A percentile compares a stretch with the other conserved stretches of the same genome.
These are phyloP conservation scores for Exophiala mesophila DNA, from an alignment of 2,329 filamentous ascomycete genomes.

Conservation along the genomic window DNA sequence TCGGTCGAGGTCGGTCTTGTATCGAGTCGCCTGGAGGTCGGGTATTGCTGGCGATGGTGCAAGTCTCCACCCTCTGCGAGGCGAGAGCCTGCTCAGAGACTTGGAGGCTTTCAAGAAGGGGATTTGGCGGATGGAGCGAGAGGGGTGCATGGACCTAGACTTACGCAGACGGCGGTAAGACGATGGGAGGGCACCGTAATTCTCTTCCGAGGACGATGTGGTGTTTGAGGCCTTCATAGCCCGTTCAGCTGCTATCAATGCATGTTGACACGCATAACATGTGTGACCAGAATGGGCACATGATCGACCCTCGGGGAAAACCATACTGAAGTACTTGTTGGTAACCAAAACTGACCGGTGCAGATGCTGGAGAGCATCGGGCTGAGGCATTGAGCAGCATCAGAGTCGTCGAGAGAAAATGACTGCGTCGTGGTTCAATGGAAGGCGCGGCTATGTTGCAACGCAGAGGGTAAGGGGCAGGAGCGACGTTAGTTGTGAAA, in stretches of 20 bases:
- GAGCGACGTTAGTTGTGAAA: too few relatives aligned
- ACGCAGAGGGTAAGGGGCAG: too few relatives aligned
- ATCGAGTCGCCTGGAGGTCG: too few relatives aligned
- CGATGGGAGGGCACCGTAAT: constrained; percentile 39
- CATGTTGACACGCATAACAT: constrained; percentile 22
- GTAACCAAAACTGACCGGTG: constrained; percentile 14
- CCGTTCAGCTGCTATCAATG: constrained; percentile 38
- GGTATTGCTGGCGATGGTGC: too few relatives aligned
- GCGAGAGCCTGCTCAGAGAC: constrained; percentile 31
- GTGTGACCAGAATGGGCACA: background rate
- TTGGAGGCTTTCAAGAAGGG: constrained; percentile 30
- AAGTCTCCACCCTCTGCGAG: too few relatives aligned
- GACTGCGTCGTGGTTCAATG: too few relatives aligned
- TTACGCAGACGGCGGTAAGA: constrained; percentile 45
- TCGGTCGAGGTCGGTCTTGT: too few relatives aligned
- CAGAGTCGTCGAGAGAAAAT: too few relatives aligned
- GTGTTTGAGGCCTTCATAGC: constrained; percentile 33
- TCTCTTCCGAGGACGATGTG: constrained; percentile 9
- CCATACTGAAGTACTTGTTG: constrained; percentile 8
- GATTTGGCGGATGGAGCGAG: constrained; percentile 22
- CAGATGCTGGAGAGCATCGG: constrained; percentile 1
- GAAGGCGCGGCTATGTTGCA: too few relatives aligned
- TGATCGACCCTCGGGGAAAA: constrained; percentile 1
- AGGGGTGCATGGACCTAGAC: constrained; percentile 45
- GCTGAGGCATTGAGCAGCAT: too few relatives aligned